Percentiles rank a stretch among this genome's conserved stretches.
Conservation (phyloP, 148 eudicot genomes). For the Hydrangea macrophylla region DNA sequence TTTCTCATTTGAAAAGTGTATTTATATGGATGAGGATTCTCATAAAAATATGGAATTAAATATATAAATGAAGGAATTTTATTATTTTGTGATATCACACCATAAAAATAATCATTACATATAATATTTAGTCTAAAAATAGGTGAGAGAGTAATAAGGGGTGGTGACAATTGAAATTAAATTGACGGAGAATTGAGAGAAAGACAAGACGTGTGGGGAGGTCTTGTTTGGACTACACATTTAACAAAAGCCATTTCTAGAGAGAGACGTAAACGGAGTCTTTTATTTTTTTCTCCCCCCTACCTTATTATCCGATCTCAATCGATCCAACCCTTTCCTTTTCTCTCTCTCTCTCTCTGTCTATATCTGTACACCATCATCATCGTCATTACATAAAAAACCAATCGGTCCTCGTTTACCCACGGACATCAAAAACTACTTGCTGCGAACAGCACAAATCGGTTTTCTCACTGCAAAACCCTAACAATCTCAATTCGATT, state of each 20-base stretch:
- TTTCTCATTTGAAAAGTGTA: no score
- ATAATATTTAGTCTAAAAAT: no score
- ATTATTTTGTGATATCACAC: no score
- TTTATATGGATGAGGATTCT: no score
- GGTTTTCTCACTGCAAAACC: slow-evolving; percentile 12
- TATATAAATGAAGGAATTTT: no score
- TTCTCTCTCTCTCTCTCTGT: slow-evolving; percentile 17
- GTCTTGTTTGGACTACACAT: slow-evolving; percentile 14
- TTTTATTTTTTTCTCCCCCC: slow-evolving; percentile 1
- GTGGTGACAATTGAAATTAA: neutral
- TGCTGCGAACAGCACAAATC: neutral
- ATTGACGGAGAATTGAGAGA: neutral
- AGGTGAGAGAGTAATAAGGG: neutral
- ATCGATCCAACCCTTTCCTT: neutral
- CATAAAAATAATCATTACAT: no score
- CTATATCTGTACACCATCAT: no score
- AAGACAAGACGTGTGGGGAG: slow-evolving; percentile 25
- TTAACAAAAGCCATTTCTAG: neutral
- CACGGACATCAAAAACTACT: neutral
- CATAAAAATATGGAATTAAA: no score
- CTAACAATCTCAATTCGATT: slow-evolving; percentile 13
- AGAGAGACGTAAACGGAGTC: slow-evolving; percentile 23
- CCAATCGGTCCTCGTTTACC: neutral
- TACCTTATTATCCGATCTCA: slow-evolving; percentile 15
- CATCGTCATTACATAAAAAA: no score